A percentile compares a stretch with the other conserved stretches of the same genome.
phyloP scores from a whole-genome alignment of 169 alveolate genomes.

The Eimeria brunetti region DNA sequence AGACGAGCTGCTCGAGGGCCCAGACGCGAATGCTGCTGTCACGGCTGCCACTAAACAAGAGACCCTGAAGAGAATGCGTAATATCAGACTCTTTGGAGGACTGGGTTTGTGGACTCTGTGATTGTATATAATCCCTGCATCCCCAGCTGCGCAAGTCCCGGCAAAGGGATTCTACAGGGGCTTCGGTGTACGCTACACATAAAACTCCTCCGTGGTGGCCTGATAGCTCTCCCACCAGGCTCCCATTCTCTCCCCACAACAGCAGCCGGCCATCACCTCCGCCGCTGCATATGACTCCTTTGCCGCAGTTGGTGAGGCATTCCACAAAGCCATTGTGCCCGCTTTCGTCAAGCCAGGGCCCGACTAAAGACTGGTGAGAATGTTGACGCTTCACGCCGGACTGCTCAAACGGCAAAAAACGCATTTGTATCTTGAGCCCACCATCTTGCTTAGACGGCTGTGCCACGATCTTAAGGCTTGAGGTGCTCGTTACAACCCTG shows the following conservation, averaged over 20 bases:
- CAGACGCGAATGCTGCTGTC: slow-evolving; percentile 81
- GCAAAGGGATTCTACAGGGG: slow-evolving; percentile 52
- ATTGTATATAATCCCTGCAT: slow-evolving; percentile 21
- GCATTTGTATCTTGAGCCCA: slow-evolving; percentile 65
- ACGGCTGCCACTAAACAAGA: slow-evolving; percentile 78
- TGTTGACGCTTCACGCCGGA: slow-evolving; percentile 61
- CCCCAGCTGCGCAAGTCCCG: slow-evolving; percentile 45
- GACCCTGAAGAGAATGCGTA: slow-evolving; percentile 33
- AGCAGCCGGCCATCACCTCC: slow-evolving; percentile 82
- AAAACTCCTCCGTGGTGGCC: slow-evolving; percentile 80
- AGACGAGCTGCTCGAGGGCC: slow-evolving; percentile 75
- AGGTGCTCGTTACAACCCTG: slow-evolving; percentile 70
- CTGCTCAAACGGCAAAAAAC: slow-evolving; percentile 64
- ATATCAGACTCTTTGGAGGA: background rate
- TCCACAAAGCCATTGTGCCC: slow-evolving; percentile 80
- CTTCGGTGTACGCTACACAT: slow-evolving; percentile 67
- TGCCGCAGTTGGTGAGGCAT: slow-evolving; percentile 76
- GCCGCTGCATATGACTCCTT: slow-evolving; percentile 69
- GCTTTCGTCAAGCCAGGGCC: slow-evolving; percentile 71
- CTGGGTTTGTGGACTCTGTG: slow-evolving; percentile 29
- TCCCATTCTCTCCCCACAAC: slow-evolving; percentile 63
- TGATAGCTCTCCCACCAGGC: slow-evolving; percentile 73
- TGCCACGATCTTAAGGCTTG: slow-evolving; percentile 70
- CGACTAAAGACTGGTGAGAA: slow-evolving; percentile 53
- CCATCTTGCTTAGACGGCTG: slow-evolving; percentile 48